These are phyloP conservation scores for Zoysia pacifica DNA, from an alignment of 176 grass and related monocot genomes.

Conservation along the genomic window DNA sequence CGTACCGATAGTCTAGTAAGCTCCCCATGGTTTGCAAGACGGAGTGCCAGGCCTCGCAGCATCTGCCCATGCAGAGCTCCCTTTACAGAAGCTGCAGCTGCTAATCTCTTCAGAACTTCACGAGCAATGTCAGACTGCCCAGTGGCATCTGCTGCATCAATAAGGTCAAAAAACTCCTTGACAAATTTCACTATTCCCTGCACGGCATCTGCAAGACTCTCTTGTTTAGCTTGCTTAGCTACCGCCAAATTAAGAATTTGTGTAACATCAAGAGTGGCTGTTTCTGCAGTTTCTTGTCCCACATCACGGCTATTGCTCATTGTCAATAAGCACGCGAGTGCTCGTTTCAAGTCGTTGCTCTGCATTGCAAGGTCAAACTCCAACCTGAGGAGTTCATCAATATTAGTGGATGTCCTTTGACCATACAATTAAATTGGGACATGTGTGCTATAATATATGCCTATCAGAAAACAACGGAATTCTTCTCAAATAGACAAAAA, in stretches of 20 bases:
- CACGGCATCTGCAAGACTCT: slow-evolving; percentile 91
- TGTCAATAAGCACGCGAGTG: slow-evolving; percentile 93
- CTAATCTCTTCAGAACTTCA: slow-evolving; percentile 93
- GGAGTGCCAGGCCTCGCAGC: slow-evolving; percentile 82
- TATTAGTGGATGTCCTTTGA: slow-evolving; percentile 7
- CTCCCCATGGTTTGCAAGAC: slow-evolving; percentile 98
- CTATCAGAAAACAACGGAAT: slow-evolving; percentile 8
- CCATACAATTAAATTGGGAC: slow-evolving; percentile 16
- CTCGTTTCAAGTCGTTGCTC: slow-evolving; percentile 95
- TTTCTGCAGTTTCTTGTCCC: slow-evolving; percentile 68
- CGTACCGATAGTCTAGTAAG: slow-evolving; percentile 92
- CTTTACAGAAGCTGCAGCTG: slow-evolving; percentile 94
- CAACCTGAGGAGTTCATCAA: slow-evolving; percentile 59
- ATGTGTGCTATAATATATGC: neutral
- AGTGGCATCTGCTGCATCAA: slow-evolving; percentile 98
- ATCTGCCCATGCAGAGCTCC: slow-evolving; percentile 90
- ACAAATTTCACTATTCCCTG: slow-evolving; percentile 99
- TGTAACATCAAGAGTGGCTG: slow-evolving; percentile 67
- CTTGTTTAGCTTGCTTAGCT: slow-evolving; percentile 95
- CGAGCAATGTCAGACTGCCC: slow-evolving; percentile 91
- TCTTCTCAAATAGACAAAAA: slow-evolving; percentile 5
- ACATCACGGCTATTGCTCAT: slow-evolving; percentile 97
- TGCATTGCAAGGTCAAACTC: slow-evolving; percentile 99
- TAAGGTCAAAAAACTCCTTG: slow-evolving; percentile 92
- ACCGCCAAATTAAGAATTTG: slow-evolving; percentile 95